These are phyloP conservation scores for Sarcomyxa edulis DNA, from an alignment of 768 basidiomycete genomes.

Conservation along the genomic window DNA sequence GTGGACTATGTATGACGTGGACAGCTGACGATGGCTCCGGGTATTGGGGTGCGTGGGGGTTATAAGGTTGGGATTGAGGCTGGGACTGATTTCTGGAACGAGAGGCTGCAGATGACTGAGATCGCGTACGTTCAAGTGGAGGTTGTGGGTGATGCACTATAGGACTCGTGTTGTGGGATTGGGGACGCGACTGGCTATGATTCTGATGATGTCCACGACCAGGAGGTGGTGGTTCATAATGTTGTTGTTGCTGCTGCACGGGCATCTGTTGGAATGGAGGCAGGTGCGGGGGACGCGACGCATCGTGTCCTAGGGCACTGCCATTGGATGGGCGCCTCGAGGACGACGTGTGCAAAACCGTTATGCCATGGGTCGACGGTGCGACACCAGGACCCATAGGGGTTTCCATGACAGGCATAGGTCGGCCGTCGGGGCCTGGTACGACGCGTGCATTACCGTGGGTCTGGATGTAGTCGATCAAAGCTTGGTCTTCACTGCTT, in stretches of 20 bases:
- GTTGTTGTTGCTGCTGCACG: conserved; percentile 29
- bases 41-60: conserved; percentile 36
- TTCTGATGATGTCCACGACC: conserved; percentile 25
- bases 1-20: conserved; percentile 46
- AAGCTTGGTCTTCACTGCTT: conserved; percentile 36
- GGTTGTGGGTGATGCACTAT: conserved; percentile 22
- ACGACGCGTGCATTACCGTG: conserved; percentile 43
- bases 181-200: conserved; percentile 17
- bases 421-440: conserved; percentile 43
- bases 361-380: conserved; percentile 31
- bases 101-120: conserved; percentile 28
- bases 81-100: conserved; percentile 26
- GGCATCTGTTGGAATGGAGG: no score
- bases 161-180: conserved; percentile 22
- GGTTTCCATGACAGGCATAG: conserved; percentile 44
- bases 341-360: conserved; percentile 32
- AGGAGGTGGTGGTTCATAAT: conserved; percentile 24
- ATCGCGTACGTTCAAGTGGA: conserved; percentile 29
- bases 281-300: conserved; percentile 38
- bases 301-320: conserved; percentile 36
- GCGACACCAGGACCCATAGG: conserved; percentile 34
- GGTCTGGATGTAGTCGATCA: conserved; percentile 44
- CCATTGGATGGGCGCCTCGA: conserved; percentile 39
- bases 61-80: conserved; percentile 28
- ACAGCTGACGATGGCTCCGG: conserved; percentile 36